These are phyloP conservation scores for Phytophthora kernoviae DNA, from an alignment of 352 stramenopile species.

Conservation along the genomic window DNA sequence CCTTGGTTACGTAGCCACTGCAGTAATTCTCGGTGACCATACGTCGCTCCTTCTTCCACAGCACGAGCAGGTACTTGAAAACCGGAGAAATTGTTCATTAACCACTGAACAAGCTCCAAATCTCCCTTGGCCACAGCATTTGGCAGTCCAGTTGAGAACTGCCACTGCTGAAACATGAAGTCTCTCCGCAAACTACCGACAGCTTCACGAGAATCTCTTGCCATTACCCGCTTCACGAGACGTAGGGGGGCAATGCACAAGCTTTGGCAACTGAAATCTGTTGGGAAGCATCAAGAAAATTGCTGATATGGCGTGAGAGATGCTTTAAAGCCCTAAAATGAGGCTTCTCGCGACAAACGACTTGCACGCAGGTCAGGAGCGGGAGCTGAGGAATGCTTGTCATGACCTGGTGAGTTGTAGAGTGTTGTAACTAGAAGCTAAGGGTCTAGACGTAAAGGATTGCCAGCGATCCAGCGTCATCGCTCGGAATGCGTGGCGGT, in stretches of 20 bases:
- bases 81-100: background rate
- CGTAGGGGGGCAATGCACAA: background rate
- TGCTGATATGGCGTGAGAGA: background rate
- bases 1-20: conserved; percentile 3
- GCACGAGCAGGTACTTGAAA: conserved; percentile 1
- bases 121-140: conserved; percentile 3
- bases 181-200: conserved; percentile 1
- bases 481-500: no score
- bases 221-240: background rate
- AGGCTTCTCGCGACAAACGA: background rate
- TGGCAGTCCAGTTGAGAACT: conserved; percentile 10
- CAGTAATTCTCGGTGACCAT: background rate
- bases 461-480: no score
- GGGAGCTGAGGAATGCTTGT: background rate
- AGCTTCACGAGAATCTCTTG: conserved; percentile 1
- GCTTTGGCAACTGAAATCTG: background rate
- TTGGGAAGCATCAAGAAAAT: conserved; percentile 1
- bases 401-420: background rate
- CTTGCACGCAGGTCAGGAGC: background rate
- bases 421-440: background rate
- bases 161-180: conserved; percentile 4
- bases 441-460: background rate
- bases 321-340: background rate
- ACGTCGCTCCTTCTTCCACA: background rate
- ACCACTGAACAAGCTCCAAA: conserved; percentile 4